A percentile compares a stretch with the other conserved stretches of the same genome.
phyloP scores from a whole-genome alignment of 208 protist genomes.

The Trypanosoma avium region DNA sequence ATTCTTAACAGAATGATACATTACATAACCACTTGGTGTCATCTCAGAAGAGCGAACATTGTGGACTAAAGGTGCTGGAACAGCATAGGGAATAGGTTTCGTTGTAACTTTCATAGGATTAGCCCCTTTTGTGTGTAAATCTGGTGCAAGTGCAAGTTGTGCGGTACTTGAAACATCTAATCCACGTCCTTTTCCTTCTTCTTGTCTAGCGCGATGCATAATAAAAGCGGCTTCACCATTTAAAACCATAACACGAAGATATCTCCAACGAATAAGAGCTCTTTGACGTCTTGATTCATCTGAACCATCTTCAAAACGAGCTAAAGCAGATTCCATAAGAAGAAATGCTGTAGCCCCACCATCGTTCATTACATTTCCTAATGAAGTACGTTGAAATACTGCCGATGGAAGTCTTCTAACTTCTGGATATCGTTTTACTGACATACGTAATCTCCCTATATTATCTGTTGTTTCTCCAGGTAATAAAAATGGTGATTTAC shows the following conservation, averaged over 20 bases:
- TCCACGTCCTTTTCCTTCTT: constrained; percentile 50
- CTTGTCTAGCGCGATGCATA: constrained; percentile 58
- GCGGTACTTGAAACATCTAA: constrained; percentile 57
- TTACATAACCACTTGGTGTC: constrained; percentile 64
- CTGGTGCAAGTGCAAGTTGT: constrained; percentile 62
- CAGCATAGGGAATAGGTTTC: constrained; percentile 70
- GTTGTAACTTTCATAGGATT: constrained; percentile 52
- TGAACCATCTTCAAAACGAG: constrained; percentile 36
- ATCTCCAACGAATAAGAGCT: constrained; percentile 74
- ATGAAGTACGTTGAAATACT: constrained; percentile 36
- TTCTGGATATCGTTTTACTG: constrained; percentile 45
- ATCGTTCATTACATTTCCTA: constrained; percentile 32
- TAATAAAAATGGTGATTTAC: constrained; percentile 1
- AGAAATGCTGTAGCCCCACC: constrained; percentile 50
- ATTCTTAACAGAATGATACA: constrained; percentile 59
- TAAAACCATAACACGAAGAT: constrained; percentile 71
- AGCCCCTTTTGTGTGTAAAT: constrained; percentile 58
- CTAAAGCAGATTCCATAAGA: constrained; percentile 51
- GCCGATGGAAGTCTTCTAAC: constrained; percentile 43
- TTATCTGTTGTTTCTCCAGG: constrained; percentile 15
- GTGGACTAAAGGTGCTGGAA: constrained; percentile 17
- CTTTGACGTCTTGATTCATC: constrained; percentile 29
- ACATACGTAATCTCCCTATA: constrained; percentile 50
- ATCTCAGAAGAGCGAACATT: constrained; percentile 45
- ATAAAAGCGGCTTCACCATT: constrained; percentile 78